A percentile compares a stretch with the other conserved stretches of the same genome.
phyloP scores from a whole-genome alignment of 345 rosid species.

The Moringa oleifera region DNA sequence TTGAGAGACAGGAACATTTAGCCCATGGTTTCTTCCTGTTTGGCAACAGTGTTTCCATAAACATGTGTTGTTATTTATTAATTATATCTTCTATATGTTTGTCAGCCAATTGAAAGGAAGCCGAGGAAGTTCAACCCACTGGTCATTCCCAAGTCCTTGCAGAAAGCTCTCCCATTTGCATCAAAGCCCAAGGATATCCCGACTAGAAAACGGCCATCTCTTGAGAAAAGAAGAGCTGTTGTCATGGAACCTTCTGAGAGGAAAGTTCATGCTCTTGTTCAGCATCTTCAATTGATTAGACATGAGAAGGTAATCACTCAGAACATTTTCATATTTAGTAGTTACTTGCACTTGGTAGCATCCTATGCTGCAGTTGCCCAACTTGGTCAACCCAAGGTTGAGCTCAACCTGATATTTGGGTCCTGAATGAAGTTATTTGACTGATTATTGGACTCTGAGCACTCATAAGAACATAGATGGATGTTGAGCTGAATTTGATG shows the following conservation, averaged over 20 bases:
- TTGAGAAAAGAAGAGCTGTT: constrained; percentile 70
- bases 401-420: no score
- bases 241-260: constrained; percentile 68
- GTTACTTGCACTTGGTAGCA: neutral
- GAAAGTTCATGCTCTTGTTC: constrained; percentile 45
- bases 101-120: constrained; percentile 76
- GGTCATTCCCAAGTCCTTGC: constrained; percentile 68
- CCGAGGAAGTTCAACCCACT: constrained; percentile 64
- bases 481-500: no score
- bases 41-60: no score
- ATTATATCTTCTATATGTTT: constrained; percentile 7
- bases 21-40: neutral
- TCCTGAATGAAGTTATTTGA: no score
- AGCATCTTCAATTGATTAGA: constrained; percentile 52
- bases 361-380: neutral
- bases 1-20: neutral
- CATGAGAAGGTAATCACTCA: constrained; percentile 46
- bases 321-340: neutral
- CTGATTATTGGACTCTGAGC: no score
- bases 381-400: no score
- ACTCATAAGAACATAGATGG: no score
- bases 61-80: neutral
- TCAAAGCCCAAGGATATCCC: constrained; percentile 79
- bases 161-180: constrained; percentile 63
- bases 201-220: constrained; percentile 33